These are phyloP conservation scores for Colletotrichum tanaceti DNA, from an alignment of 2,329 filamentous ascomycete genomes.

Conservation along the genomic window DNA sequence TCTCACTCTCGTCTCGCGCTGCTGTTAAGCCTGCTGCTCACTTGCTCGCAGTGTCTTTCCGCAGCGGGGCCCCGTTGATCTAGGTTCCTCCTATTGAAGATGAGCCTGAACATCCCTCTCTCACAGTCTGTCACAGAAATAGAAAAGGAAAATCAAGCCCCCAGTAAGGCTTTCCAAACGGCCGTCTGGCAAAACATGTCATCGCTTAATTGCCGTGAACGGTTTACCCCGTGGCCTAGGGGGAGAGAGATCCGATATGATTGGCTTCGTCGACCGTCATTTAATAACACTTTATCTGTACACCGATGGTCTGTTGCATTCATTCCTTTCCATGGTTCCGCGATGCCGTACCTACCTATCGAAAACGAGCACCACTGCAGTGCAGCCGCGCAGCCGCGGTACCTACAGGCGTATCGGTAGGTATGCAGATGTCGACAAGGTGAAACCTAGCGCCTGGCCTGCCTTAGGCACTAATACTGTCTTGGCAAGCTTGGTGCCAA, in stretches of 20 bases:
- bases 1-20: background rate
- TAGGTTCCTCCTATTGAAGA: background rate
- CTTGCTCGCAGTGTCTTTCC: conserved; percentile 5
- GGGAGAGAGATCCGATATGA: conserved; percentile 1
- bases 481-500: conserved; percentile 5
- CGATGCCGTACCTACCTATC: conserved; percentile 1
- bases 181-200: conserved; percentile 8
- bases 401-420: no score
- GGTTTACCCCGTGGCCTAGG: background rate
- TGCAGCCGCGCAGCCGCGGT: background rate
- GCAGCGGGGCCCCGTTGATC: background rate
- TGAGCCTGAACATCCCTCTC: background rate
- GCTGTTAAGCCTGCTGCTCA: conserved; percentile 1
- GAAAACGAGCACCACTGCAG: background rate
- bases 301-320: background rate
- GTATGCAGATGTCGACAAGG: conserved; percentile 12
- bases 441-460: background rate
- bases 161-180: conserved; percentile 2
- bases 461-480: conserved; percentile 5
- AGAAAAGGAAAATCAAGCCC: no score
- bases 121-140: background rate
- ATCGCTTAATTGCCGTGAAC: conserved; percentile 28
- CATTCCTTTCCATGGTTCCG: background rate
- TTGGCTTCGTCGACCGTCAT: conserved; percentile 7
- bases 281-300: background rate